phyloP scores from a whole-genome alignment of 768 basidiomycete species.

The Cytidiella melzeri region DNA sequence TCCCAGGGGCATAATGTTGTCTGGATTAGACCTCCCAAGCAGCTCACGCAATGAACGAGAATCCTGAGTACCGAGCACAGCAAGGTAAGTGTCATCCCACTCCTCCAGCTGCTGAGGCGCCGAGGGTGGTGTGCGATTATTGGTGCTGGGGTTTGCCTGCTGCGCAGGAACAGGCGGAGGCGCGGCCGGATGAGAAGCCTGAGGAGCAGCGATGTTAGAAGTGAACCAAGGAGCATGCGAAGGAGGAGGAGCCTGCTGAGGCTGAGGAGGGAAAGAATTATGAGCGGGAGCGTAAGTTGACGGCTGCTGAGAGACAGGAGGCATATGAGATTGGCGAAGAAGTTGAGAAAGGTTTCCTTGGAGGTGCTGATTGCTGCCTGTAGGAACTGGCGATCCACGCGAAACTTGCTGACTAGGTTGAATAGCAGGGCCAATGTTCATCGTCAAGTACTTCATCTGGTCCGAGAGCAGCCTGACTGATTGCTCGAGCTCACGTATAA shows the following conservation, averaged over 20 bases:
- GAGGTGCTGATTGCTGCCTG: conserved; percentile 14
- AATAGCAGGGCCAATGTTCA: conserved; percentile 35
- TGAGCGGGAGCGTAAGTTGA: conserved; percentile 12
- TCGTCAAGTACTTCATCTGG: conserved; percentile 73
- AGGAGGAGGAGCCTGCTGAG: conserved; percentile 20
- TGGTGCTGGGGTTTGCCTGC: conserved; percentile 19
- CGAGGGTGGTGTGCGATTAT: conserved; percentile 28
- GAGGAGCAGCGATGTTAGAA: conserved; percentile 67
- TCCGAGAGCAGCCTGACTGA: conserved; percentile 69
- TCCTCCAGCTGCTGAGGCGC: conserved; percentile 58
- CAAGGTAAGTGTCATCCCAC: conserved; percentile 81
- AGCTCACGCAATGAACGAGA: conserved; percentile 67
- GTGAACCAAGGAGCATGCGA: conserved; percentile 50
- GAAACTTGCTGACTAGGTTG: conserved; percentile 9
- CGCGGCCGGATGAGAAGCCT: conserved; percentile 74
- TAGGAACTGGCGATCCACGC: conserved; percentile 19
- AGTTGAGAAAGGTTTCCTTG: conserved; percentile 20
- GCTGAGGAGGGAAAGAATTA: conserved; percentile 19
- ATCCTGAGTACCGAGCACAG: conserved; percentile 73
- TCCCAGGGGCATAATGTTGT: conserved; percentile 73
- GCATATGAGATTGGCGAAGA: conserved; percentile 29
- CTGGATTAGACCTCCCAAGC: conserved; percentile 67
- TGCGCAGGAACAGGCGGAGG: conserved; percentile 48
- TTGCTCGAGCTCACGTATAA: conserved; percentile 78
- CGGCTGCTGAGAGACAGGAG: conserved; percentile 34